Percentiles rank a stretch among this genome's conserved stretches.
phyloP scores from a whole-genome alignment of 2,329 filamentous ascomycete genomes.

The Ascochyta pisi region DNA sequence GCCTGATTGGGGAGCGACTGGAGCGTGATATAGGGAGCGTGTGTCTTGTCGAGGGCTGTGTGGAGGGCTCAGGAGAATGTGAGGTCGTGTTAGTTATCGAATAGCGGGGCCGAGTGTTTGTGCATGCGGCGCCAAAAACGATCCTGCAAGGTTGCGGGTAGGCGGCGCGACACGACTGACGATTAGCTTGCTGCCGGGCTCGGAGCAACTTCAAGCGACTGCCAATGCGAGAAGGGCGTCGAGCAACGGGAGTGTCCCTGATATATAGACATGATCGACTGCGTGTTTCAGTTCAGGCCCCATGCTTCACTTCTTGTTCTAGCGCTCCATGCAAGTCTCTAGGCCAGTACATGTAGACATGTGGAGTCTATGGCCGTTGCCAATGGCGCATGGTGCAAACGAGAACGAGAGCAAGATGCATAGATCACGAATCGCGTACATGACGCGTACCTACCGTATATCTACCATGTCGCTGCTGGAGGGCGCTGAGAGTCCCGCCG shows the following conservation, averaged over 20 bases:
- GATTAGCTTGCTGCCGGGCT: constrained; percentile 10
- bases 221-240: constrained; percentile 10
- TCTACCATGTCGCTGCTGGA: constrained; percentile 3
- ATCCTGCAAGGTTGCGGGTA: constrained; percentile 27
- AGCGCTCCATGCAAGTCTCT: constrained; percentile 22
- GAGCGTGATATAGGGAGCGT: constrained; percentile 19
- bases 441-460: constrained; percentile 2
- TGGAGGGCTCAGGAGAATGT: constrained; percentile 31
- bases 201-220: constrained; percentile 17
- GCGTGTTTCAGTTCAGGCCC: constrained; percentile 26
- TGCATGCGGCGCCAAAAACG: constrained; percentile 29
- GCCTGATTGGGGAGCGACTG: constrained; percentile 30
- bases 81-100: constrained; percentile 31
- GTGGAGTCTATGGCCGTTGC: not conserved
- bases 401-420: not conserved
- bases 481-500: not conserved
- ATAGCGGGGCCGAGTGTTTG: constrained; percentile 21
- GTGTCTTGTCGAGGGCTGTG: constrained; percentile 25
- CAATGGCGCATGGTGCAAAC: not conserved
- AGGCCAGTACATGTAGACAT: constrained; percentile 10
- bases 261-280: constrained; percentile 19
- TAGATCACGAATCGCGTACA: constrained; percentile 8
- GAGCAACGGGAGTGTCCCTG: constrained; percentile 10
- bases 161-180: constrained; percentile 13
- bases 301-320: constrained; percentile 32